Conservation (phyloP, 352 stramenopile genomes). For the Phytopythium ostracodes region DNA sequence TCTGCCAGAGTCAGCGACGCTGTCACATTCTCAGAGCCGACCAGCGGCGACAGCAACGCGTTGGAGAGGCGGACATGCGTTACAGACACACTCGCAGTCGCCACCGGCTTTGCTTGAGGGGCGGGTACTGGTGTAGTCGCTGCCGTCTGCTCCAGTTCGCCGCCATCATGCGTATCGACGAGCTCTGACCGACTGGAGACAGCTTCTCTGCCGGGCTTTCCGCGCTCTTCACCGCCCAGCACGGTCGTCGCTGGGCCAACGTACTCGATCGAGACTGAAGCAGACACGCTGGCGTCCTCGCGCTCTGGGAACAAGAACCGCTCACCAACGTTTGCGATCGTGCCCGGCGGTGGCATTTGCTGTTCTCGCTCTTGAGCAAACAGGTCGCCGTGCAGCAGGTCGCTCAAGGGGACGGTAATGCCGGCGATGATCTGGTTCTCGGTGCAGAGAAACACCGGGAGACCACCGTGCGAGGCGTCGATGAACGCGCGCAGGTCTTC, state of each 20-base stretch:
- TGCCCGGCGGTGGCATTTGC: constrained; percentile 3
- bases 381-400: constrained; percentile 25
- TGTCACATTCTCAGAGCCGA: background rate
- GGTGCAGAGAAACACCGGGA: constrained; percentile 72
- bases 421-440: constrained; percentile 55
- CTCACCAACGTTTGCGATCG: constrained; percentile 19
- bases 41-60: background rate
- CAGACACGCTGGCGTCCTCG: constrained; percentile 23
- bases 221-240: background rate
- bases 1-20: background rate
- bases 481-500: constrained; percentile 43
- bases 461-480: constrained; percentile 14
- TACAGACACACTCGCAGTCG: background rate
- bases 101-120: background rate
- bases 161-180: background rate
- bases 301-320: constrained; percentile 42
- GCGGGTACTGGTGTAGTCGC: background rate
- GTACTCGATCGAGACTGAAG: constrained; percentile 29
- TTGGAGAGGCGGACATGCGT: background rate
- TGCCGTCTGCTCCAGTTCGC: background rate
- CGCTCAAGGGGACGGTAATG: constrained; percentile 43
- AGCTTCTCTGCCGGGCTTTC: background rate
- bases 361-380: constrained; percentile 1
- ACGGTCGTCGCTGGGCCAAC: constrained; percentile 8
- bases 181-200: background rate